These are phyloP conservation scores for Talaromyces stipitatus DNA, from an alignment of 495 filamentous ascomycete species.

Conservation along the genomic window DNA sequence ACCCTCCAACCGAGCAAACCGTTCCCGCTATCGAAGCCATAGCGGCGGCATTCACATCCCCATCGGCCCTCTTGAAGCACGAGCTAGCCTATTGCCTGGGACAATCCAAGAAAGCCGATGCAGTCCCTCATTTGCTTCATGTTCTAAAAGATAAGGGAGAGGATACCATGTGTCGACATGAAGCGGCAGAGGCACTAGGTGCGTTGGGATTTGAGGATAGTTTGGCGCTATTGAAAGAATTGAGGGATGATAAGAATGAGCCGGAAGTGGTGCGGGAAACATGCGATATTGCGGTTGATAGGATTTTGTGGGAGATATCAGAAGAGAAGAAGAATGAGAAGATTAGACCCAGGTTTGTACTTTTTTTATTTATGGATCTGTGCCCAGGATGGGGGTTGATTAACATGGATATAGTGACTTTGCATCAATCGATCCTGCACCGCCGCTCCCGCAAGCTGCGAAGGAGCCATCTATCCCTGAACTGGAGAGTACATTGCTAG, in stretches of 20 bases:
- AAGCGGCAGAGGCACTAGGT: conserved; percentile 91
- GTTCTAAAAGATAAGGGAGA: conserved; percentile 74
- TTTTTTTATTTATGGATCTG: not conserved
- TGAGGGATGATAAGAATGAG: conserved; percentile 65
- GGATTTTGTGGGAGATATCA: conserved; percentile 88
- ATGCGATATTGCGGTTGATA: conserved; percentile 89
- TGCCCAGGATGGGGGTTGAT: not conserved
- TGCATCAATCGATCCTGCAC: conserved; percentile 90
- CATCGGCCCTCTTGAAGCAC: conserved; percentile 84
- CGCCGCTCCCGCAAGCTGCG: conserved; percentile 62
- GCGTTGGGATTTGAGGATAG: conserved; percentile 71
- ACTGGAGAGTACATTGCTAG: conserved; percentile 66
- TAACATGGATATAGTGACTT: conserved; percentile 58
- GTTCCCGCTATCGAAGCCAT: conserved; percentile 83
- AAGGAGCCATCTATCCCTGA: conserved; percentile 58
- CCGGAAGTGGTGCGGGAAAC: conserved; percentile 82
- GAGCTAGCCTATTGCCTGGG: conserved; percentile 97
- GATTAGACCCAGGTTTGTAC: conserved; percentile 63
- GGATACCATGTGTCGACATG: conserved; percentile 93
- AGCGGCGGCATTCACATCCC: conserved; percentile 75
- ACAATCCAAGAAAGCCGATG: conserved; percentile 69
- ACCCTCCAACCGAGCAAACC: conserved; percentile 53
- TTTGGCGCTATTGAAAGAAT: conserved; percentile 59
- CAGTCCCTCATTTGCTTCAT: conserved; percentile 62
- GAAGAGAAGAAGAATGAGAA: conserved; percentile 63